phyloP scores from a whole-genome alignment of 2,329 filamentous ascomycete genomes.

The Penicillium polonicum region DNA sequence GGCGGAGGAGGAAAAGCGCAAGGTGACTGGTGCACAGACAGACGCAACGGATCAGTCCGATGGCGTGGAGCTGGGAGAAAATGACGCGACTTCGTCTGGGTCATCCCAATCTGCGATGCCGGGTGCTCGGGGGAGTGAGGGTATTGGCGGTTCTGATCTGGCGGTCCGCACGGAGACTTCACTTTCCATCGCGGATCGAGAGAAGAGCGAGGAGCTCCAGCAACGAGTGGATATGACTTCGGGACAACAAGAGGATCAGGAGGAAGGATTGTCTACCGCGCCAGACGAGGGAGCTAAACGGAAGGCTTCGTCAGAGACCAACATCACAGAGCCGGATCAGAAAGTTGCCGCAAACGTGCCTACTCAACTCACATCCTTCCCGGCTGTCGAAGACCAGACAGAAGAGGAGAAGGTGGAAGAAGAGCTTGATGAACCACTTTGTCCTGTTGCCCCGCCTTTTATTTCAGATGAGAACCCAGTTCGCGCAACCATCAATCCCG shows the following conservation, averaged over 20 bases:
- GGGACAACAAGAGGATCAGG: slow-evolving; percentile 17
- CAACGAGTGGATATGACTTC: slow-evolving; percentile 9
- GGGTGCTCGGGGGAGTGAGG: neutral
- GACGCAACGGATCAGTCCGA: slow-evolving; percentile 3
- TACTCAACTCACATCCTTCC: slow-evolving; percentile 30
- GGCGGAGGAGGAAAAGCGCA: slow-evolving; percentile 19
- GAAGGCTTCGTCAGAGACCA: slow-evolving; percentile 28
- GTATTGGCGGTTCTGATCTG: slow-evolving; percentile 13
- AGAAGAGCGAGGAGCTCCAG: slow-evolving; percentile 14
- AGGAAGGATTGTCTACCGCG: slow-evolving; percentile 22
- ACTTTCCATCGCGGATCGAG: slow-evolving; percentile 24
- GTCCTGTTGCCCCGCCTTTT: slow-evolving; percentile 72
- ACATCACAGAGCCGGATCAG: slow-evolving; percentile 30
- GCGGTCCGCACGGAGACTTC: slow-evolving; percentile 23
- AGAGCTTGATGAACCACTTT: slow-evolving; percentile 55
- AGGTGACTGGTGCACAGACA: neutral
- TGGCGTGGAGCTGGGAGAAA: slow-evolving; percentile 1
- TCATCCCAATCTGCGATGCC: neutral
- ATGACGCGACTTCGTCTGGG: neutral
- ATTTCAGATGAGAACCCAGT: slow-evolving; percentile 73
- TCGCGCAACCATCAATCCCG: slow-evolving; percentile 70
- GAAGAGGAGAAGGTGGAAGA: slow-evolving; percentile 29
- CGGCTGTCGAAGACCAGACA: slow-evolving; percentile 28
- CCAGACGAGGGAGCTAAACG: slow-evolving; percentile 23
- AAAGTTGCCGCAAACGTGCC: slow-evolving; percentile 42